A percentile compares a stretch with the other conserved stretches of the same genome.
Evolutionary conservation across 208 protist species (phyloP).

Genomic region (Trypanosoma vivax): DNA sequence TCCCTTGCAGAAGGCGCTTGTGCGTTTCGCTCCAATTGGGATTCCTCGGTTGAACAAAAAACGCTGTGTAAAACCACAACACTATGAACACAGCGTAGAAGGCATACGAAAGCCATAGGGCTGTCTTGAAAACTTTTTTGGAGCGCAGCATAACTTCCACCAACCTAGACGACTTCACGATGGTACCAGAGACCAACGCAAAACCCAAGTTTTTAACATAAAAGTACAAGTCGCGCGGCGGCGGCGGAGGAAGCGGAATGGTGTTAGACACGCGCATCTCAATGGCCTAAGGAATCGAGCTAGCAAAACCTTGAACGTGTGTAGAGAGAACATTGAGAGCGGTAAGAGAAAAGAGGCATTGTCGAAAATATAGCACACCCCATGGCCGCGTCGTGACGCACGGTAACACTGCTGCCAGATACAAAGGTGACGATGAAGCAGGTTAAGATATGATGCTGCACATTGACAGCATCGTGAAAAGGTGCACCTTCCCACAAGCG

Average conservation of each 20-base stretch:
- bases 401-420: too few relatives aligned
- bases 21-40: slow-evolving; percentile 58
- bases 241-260: neutral
- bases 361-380: too few relatives aligned
- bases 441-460: too few relatives aligned
- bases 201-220: slow-evolving; percentile 9
- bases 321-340: too few relatives aligned
- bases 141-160: slow-evolving; percentile 48
- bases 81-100: slow-evolving; percentile 49
- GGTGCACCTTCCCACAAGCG: neutral
- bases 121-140: slow-evolving; percentile 21
- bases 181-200: slow-evolving; percentile 2
- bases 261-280: slow-evolving; percentile 1
- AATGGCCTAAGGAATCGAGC: neutral
- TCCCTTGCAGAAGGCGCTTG: slow-evolving; percentile 38
- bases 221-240: slow-evolving; percentile 5
- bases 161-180: slow-evolving; percentile 21
- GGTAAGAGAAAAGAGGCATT: too few relatives aligned
- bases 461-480: neutral
- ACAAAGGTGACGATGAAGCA: too few relatives aligned
- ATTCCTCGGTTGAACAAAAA: slow-evolving; percentile 43
- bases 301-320: too few relatives aligned
- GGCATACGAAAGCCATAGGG: slow-evolving; percentile 39
- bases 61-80: slow-evolving; percentile 66
- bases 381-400: too few relatives aligned